Evolutionary conservation across 176 grass and related monocot genomes (phyloP).

Genomic region (Oryza australiensis): DNA sequence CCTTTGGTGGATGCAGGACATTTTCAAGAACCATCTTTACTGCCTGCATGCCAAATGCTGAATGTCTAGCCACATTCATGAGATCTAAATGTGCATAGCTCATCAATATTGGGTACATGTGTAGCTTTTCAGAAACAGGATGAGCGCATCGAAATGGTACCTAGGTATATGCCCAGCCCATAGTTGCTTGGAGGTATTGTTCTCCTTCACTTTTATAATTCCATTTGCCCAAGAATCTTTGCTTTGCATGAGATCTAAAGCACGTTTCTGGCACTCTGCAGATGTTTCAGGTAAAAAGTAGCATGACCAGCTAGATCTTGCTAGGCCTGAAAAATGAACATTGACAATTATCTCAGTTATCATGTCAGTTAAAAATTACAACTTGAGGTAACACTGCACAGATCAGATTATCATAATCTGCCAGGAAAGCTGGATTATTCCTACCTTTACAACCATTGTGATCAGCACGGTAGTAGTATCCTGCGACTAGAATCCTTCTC

Average conservation of each 20-base stretch:
- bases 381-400: neutral
- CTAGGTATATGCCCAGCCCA: conserved; percentile 55
- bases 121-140: neutral
- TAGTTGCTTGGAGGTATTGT: conserved; percentile 76
- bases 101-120: neutral
- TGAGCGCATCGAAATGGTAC: conserved; percentile 17
- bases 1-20: conserved; percentile 38
- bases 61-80: conserved; percentile 51
- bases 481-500: conserved; percentile 61
- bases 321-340: conserved; percentile 43
- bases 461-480: conserved; percentile 73
- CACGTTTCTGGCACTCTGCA: conserved; percentile 40
- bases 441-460: conserved; percentile 64
- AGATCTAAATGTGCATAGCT: neutral
- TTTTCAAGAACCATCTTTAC: conserved; percentile 54
- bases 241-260: conserved; percentile 59
- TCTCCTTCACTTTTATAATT: conserved; percentile 58
- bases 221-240: conserved; percentile 45
- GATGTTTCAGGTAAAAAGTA: conserved; percentile 73
- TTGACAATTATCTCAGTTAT: conserved; percentile 15
- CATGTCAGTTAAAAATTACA: neutral
- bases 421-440: neutral
- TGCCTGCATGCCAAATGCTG: conserved; percentile 63
- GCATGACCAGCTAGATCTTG: conserved; percentile 72
- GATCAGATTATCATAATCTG: neutral